Evolutionary conservation across 768 basidiomycete genomes (phyloP).

Genomic region (Lactifluus pinguis): DNA sequence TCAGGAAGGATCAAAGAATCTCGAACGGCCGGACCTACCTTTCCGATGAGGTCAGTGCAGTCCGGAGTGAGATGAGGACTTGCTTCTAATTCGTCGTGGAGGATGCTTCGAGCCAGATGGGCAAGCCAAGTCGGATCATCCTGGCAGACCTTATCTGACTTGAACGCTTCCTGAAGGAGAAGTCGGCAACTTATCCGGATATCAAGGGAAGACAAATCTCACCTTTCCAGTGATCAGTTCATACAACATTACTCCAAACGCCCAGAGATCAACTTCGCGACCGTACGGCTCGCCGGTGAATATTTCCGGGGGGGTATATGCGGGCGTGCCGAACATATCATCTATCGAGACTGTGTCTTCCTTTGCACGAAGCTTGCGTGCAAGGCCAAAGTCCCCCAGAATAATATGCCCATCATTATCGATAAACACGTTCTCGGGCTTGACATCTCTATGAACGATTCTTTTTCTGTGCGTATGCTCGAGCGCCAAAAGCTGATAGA

Average conservation of each 20-base stretch:
- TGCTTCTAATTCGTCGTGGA: conserved; percentile 1
- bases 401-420: conserved; percentile 14
- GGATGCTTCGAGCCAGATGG: conserved; percentile 4
- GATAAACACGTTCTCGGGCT: conserved; percentile 14
- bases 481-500: conserved; percentile 7
- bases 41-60: conserved; percentile 1
- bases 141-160: conserved; percentile 3
- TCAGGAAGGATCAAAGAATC: not conserved
- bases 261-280: conserved; percentile 13
- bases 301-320: conserved; percentile 13
- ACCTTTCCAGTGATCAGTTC: conserved; percentile 14
- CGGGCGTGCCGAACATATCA: conserved; percentile 14
- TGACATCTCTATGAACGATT: conserved; percentile 12
- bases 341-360: not conserved
- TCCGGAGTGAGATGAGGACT: conserved; percentile 7
- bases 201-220: not conserved
- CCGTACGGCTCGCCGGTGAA: conserved; percentile 10
- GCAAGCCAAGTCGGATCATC: conserved; percentile 6
- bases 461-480: conserved; percentile 10
- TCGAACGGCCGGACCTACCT: not conserved
- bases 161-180: conserved; percentile 9
- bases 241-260: conserved; percentile 16
- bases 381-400: conserved; percentile 13
- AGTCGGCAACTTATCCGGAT: not conserved
- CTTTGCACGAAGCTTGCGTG: conserved; percentile 2